Evolutionary conservation across 2,329 filamentous ascomycete genomes (phyloP).

Genomic region (Aspergillus sp.): DNA sequence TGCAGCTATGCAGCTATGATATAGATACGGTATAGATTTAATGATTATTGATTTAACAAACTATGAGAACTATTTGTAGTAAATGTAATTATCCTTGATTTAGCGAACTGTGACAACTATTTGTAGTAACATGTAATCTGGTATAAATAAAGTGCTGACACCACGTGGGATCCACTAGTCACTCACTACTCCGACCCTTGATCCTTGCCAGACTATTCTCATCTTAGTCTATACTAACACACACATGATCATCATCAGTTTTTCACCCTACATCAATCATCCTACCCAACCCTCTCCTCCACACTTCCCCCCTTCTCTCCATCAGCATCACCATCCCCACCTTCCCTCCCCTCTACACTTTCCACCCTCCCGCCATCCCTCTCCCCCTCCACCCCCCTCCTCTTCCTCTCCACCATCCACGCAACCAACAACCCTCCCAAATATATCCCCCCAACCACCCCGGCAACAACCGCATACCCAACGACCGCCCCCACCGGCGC

Average conservation of each 20-base stretch:
- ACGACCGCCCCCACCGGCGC: slow-evolving; percentile 13
- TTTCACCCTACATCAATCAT: not conserved
- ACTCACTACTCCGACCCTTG: too few relatives aligned
- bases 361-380: not conserved
- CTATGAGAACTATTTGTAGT: too few relatives aligned
- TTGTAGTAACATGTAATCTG: too few relatives aligned
- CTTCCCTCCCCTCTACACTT: not conserved
- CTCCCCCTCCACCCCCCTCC: not conserved
- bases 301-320: not conserved
- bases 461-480: slow-evolving; percentile 17
- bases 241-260: not conserved
- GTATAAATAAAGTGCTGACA: too few relatives aligned
- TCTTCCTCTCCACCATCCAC: too few relatives aligned
- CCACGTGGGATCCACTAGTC: too few relatives aligned
- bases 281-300: too few relatives aligned
- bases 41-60: not conserved
- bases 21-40: slow-evolving; percentile 22
- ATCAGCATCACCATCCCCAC: not conserved
- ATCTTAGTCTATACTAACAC: too few relatives aligned
- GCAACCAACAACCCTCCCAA: not conserved
- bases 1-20: too few relatives aligned
- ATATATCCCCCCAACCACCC: slow-evolving; percentile 9
- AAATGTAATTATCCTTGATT: not conserved
- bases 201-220: not conserved
- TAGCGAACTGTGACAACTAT: not conserved